Percentiles rank a stretch among this genome's conserved stretches.
Conservation (phyloP, 1,284 basidiomycete genomes). For the Ceratobasidium sp. region DNA sequence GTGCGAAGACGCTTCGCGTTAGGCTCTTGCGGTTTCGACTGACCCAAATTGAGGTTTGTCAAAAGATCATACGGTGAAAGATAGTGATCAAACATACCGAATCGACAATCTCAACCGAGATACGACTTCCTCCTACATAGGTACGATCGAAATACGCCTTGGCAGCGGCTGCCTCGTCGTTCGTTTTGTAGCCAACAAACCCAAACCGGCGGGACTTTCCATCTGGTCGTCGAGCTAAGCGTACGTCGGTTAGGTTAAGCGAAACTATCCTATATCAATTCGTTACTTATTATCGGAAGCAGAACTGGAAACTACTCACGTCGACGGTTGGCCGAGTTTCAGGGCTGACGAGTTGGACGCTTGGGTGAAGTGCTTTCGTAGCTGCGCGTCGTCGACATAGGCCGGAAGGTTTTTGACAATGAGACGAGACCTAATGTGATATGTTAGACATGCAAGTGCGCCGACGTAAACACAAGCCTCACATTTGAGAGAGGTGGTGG, state of each 20-base stretch:
- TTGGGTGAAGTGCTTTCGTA: slow-evolving; percentile 72
- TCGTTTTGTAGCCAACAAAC: slow-evolving; percentile 90
- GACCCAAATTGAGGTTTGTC: not conserved
- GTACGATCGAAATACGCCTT: slow-evolving; percentile 88
- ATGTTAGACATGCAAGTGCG: not conserved
- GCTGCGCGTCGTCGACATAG: slow-evolving; percentile 71
- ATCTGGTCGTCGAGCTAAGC: slow-evolving; percentile 78
- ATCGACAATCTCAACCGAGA: slow-evolving; percentile 82
- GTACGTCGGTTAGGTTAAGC: slow-evolving; percentile 80
- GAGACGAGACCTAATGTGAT: slow-evolving; percentile 79
- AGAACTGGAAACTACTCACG: slow-evolving; percentile 49
- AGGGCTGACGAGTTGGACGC: slow-evolving; percentile 56
- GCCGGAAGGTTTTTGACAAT: slow-evolving; percentile 90
- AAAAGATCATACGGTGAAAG: not conserved
- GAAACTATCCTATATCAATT: slow-evolving; percentile 49
- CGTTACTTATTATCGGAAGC: slow-evolving; percentile 41
- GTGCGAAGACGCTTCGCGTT: slow-evolving; percentile 44
- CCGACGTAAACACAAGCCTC: not conserved
- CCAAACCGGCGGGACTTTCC: slow-evolving; percentile 89
- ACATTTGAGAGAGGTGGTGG: slow-evolving; percentile 19
- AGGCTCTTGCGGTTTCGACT: slow-evolving; percentile 37
- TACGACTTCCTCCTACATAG: slow-evolving; percentile 78
- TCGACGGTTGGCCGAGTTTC: slow-evolving; percentile 69
- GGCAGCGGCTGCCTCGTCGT: slow-evolving; percentile 79
- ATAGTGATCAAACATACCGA: slow-evolving; percentile 59